Evolutionary conservation across 208 protist species (phyloP), one percentile per base, ranked within the genome.

Genomic region (Balamuthia mandrillaris): DNA sequence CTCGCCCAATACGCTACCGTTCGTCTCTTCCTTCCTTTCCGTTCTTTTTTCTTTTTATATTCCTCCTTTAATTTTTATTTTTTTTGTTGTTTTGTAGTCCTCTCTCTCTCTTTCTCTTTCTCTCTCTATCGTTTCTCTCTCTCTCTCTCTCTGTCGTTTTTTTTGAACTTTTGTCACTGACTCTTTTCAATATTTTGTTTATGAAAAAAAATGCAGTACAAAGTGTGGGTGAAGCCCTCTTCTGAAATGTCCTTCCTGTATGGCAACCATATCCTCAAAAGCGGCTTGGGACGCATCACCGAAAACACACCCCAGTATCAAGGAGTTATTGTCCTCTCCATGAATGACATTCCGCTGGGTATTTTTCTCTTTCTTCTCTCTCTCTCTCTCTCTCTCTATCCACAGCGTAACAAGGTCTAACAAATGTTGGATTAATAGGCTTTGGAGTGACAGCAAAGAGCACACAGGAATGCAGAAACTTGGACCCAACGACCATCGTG

Each of bases 181-280:
- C 29, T 68, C 3, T 29, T n/a, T n/a, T n/a, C n/a, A n/a, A n/a
- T 33, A 78, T 3, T 41, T 39, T 9, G 18, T 78, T 86, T 35
- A 31, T 49, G 41, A 39, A 31, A 51, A 12, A 31, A 29, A 51
- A 0, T 86, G 27, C 74, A 94, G 89, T 98, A 97, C 90, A 99
- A 99, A 93, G 95, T 99, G 3, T 99, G 98, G 98, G 94, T 99
- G 39, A 99, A 99, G 89, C 97, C 98, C n/a, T 95, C 94, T 44
- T 96, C 98, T 52, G 98, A 99, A 90, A 95, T 99, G 86, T 97
- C 96, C 56, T 99, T 99, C 89, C 83, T 99, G 31, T 99, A 99
- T 89, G 98, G 98, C 12, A 98, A 99, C 79, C 96, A 99, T 88
- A 94, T 99, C 52, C 94, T 97, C 24, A 99, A 99, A 79, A 92